These are phyloP conservation scores for Phialemoniopsis sp. DNA, from an alignment of 2,329 filamentous ascomycete species.

Conservation along the genomic window DNA sequence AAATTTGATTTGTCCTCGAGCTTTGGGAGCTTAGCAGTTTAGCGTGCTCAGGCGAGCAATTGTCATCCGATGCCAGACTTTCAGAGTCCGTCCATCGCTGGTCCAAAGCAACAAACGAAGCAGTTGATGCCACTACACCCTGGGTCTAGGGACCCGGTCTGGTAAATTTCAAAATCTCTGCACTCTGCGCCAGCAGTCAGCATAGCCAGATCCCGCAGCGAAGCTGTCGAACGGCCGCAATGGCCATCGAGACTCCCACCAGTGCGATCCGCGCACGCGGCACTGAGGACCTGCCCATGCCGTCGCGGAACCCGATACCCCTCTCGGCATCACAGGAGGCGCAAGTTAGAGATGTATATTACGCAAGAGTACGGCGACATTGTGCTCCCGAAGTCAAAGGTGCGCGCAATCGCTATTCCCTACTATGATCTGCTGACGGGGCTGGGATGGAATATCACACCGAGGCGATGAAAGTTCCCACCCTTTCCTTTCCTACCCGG, in stretches of 20 bases:
- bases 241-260: constrained; percentile 31
- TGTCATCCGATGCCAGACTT: too few species aligned
- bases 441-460: too few species aligned
- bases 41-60: too few species aligned
- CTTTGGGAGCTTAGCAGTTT: too few species aligned
- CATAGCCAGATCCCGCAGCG: background rate
- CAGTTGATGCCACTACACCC: too few species aligned
- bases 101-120: too few species aligned
- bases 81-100: too few species aligned
- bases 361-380: constrained; percentile 70
- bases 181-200: background rate
- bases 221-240: constrained; percentile 27
- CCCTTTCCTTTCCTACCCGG: background rate
- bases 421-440: too few species aligned
- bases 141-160: too few species aligned
- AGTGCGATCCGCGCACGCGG: constrained; percentile 1
- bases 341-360: constrained; percentile 76
- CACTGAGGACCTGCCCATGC: constrained; percentile 34
- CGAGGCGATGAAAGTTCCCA: too few species aligned
- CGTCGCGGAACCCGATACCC: constrained; percentile 74
- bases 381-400: constrained; percentile 79
- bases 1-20: too few species aligned
- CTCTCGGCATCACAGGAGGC: constrained; percentile 77
- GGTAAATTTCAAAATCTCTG: too few species aligned
- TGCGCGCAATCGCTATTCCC: constrained; percentile 23